Evolutionary conservation across 2,329 filamentous ascomycete genomes (phyloP), one percentile per base, ranked within the genome.

Genomic region (Diaporthe capsici): DNA sequence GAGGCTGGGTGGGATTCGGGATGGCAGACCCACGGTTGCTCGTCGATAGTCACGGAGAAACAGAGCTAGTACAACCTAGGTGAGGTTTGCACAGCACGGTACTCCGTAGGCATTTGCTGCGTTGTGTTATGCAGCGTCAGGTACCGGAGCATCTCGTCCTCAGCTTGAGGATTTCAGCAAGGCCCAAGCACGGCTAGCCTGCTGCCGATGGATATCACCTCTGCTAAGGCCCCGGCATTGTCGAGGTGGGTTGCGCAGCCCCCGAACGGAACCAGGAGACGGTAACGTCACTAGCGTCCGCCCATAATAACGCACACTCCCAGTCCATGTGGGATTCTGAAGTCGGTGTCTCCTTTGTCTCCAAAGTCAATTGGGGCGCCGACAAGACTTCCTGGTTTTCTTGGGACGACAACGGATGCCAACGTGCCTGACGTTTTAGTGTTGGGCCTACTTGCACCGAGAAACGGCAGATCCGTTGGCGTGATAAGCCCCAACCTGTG

Each of bases 121-220:
- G 3, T 28, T 71, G 28, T 22, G 44, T 31, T 44, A 13, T 20
- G 10, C 61, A 57, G 37, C 39, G 31, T 25, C 63, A 71, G 44
- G 47, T 28, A 67, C 47, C 74, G 71, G 71, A 76, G 74, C 74
- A 76, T 63, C 57, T 71, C 57, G 28, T 76, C 74, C 71, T 72
- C 34, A 55, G 34, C 31, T n/a, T 47, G 31, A 53, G n/a, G 20
- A 44, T 34, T 28, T 49, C 31, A 63, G 57, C 44, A 72, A 22
- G 42, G 25, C 55, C 68, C 61, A 49, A 49, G 61, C 61, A 49
- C 61, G 65, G 65, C 65, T 53, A 68, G 65, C 65, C 31, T 55
- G 65, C 47, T 53, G 47, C 47, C 65, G 65, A 53, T 39, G 34
- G 37, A 68, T 68, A 53, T 39, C 47, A 70, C 49, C 49, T 70